Conservation (phyloP, 257 asterid genomes). For the Solanum peruvianum region DNA sequence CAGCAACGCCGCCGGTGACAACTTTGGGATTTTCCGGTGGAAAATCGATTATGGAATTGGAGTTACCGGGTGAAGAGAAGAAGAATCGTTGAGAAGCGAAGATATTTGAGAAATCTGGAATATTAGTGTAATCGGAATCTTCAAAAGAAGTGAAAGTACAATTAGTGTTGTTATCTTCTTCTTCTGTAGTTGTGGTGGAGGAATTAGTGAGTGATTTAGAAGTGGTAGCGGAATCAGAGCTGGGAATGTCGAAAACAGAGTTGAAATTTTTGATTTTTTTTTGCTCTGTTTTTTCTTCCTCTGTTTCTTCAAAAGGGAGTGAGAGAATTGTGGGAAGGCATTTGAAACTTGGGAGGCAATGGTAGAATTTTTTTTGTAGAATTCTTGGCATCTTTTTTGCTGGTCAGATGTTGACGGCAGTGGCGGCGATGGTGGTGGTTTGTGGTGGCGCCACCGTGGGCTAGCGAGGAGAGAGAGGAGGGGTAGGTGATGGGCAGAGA, state of each 20-base stretch:
- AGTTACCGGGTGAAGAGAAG: slow-evolving; percentile 65
- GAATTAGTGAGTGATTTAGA: slow-evolving; percentile 34
- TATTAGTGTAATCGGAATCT: slow-evolving; percentile 12
- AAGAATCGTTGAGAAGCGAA: slow-evolving; percentile 81
- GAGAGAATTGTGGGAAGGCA: slow-evolving; percentile 45
- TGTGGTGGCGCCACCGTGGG: not conserved
- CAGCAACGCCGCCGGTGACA: slow-evolving; percentile 48
- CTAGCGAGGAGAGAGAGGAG: not conserved
- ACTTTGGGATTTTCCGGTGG: not conserved
- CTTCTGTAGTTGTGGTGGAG: slow-evolving; percentile 2
- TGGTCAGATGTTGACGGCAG: not conserved
- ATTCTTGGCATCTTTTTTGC: slow-evolving; percentile 38
- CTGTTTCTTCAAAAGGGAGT: slow-evolving; percentile 11
- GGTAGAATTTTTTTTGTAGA: slow-evolving; percentile 39
- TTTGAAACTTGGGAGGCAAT: slow-evolving; percentile 59
- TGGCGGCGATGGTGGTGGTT: not conserved
- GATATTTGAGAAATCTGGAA: slow-evolving; percentile 52
- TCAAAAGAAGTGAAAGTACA: slow-evolving; percentile 13
- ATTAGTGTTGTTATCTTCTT: not conserved
- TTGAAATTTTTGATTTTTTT: slow-evolving; percentile 29
- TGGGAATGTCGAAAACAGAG: slow-evolving; percentile 32
- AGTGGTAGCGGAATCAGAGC: slow-evolving; percentile 27
- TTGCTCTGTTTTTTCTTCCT: slow-evolving; percentile 8
- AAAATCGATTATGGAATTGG: slow-evolving; percentile 56
- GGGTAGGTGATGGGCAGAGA: not conserved